Percentiles rank a stretch among this genome's conserved stretches.
phyloP scores from a whole-genome alignment of 495 filamentous ascomycete genomes.

The Aspergillus nidulans region DNA sequence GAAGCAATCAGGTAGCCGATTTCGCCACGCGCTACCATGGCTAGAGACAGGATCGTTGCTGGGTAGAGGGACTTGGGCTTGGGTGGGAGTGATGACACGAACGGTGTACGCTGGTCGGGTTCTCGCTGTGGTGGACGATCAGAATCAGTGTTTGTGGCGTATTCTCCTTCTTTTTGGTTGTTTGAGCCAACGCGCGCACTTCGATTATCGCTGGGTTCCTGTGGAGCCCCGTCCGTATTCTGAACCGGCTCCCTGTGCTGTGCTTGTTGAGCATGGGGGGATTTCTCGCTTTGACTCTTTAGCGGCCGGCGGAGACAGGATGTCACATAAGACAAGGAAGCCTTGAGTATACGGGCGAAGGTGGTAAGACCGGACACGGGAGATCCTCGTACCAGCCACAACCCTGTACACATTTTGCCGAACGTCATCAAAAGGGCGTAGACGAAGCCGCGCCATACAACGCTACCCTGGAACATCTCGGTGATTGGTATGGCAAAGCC shows the following conservation, averaged over 20 bases:
- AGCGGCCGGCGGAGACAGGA: slow-evolving; percentile 5
- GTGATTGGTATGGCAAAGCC: slow-evolving; percentile 76
- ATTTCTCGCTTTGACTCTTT: background rate
- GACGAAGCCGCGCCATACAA: slow-evolving; percentile 69
- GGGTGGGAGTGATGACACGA: slow-evolving; percentile 11
- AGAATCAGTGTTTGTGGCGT: too few relatives aligned
- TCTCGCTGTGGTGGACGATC: background rate
- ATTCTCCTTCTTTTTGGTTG: too few relatives aligned
- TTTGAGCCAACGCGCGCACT: background rate
- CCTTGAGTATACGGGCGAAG: background rate
- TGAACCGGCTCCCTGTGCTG: background rate
- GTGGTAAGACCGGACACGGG: background rate
- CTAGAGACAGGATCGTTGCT: slow-evolving; percentile 50
- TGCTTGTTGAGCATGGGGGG: background rate
- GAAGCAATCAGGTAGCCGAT: slow-evolving; percentile 76
- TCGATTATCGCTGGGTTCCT: too few relatives aligned
- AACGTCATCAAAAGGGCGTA: slow-evolving; percentile 67
- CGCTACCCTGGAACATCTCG: slow-evolving; percentile 56
- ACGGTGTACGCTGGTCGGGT: background rate
- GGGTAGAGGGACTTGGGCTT: slow-evolving; percentile 57
- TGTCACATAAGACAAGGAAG: background rate
- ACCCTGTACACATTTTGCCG: slow-evolving; percentile 58
- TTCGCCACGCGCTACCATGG: slow-evolving; percentile 76
- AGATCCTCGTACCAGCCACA: slow-evolving; percentile 57
- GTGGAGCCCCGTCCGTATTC: background rate